phyloP scores from a whole-genome alignment of 129 eudicot species.

The carrot (Daucus carota) region DH1_v3.0 NC_030386.2:38804001-38804500 shows the following conservation, averaged over 20 bases:
- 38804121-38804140: background rate
- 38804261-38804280: constrained; percentile 24
- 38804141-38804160: constrained; percentile 1
- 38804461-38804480: too few relatives aligned
- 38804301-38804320: constrained; percentile 2
- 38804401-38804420: background rate
- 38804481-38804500: background rate
- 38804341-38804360: background rate
- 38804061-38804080: constrained; percentile 5
- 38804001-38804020: background rate
- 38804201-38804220: background rate
- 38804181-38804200: background rate
- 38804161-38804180: background rate
- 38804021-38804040: background rate
- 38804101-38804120: background rate
- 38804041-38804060: background rate
- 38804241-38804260: constrained; percentile 2
- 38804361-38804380: background rate
- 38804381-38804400: too few relatives aligned
- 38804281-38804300: constrained; percentile 27
- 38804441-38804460: too few relatives aligned
- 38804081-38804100: constrained; percentile 5
- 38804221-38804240: constrained; percentile 16
- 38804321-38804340: background rate
- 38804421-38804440: background rate